Evolutionary conservation across 768 basidiomycete genomes (phyloP), one percentile per base, ranked within the genome.

Genomic region (Trichaptum fuscoviolaceum): DNA sequence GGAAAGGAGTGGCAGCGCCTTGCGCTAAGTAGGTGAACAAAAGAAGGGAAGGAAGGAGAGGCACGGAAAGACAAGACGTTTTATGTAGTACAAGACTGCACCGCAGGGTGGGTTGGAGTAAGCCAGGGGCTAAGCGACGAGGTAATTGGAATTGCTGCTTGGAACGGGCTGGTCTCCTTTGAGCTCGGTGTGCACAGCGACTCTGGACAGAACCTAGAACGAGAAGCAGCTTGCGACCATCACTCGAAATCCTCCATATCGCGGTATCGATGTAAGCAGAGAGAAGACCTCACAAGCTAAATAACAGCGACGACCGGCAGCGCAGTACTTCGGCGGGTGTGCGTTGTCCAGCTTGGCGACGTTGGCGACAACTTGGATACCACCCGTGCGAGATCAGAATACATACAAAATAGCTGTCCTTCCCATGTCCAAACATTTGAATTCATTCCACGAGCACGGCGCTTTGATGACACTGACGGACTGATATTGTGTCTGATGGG

Each of bases 1-100:
- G 65, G 42, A 52, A 52, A 52, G 42, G 42, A 52, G 42, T 52
- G 42, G 42, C 42, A 52, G 42, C 42, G 42, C 42, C 42, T 52
- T 20, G 42, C 42, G 42, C 42, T 52, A 15, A 15, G 42, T 52
- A 52, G 42, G 42, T 52, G 42, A 52, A 52, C 42, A 52, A 52
- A 52, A 52, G 42, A 61, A 24, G 59, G 24, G 23, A 61, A 24
- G 59, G 23, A 34, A 24, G 59, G 30, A 23, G 24, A 34, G 30
- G 59, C 30, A 25, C 59, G 25, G 24, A 12, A 61, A 25, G 59
- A 25, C 59, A 25, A 61, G 25, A 30, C 30, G 59, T 5, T 61
- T 25, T 25, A 25, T 61, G 59, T 61, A 61, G 59, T 61, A 61
- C 59, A 61, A 61, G 15, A 52, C 6, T 20, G 42, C 42, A 52